Conservation (phyloP, 306 rosid genomes). For the Cicer chorassanicum region DNA sequence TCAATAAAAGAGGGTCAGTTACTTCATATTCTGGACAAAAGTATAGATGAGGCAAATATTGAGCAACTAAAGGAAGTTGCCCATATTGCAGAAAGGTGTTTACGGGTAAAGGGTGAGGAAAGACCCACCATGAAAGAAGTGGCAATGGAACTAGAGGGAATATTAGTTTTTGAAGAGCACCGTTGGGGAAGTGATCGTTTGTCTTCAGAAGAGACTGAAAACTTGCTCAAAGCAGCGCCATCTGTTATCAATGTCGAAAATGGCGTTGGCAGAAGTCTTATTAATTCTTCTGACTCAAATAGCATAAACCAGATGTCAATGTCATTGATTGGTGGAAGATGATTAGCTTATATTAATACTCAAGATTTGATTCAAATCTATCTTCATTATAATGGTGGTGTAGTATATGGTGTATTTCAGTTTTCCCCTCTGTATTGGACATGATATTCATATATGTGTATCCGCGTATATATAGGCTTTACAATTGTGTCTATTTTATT, state of each 20-base stretch:
- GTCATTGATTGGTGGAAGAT: constrained; percentile 36
- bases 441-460: not conserved
- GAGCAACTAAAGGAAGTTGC: constrained; percentile 53
- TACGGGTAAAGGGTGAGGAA: constrained; percentile 55
- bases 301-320: constrained; percentile 13
- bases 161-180: constrained; percentile 30
- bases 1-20: constrained; percentile 48
- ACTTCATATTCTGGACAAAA: constrained; percentile 48
- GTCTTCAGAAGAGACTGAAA: constrained; percentile 24
- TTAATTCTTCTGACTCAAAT: not conserved
- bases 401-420: not conserved
- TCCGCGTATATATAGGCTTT: not conserved
- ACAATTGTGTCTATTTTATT: not conserved
- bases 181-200: constrained; percentile 12
- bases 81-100: constrained; percentile 46
- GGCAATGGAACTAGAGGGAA: constrained; percentile 54
- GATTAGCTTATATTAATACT: not conserved
- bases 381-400: constrained; percentile 6
- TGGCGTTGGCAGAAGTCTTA: not conserved
- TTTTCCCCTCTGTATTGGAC: not conserved
- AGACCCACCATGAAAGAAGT: constrained; percentile 69
- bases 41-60: constrained; percentile 34
- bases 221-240: constrained; percentile 5
- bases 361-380: not conserved
- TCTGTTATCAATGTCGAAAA: not conserved